Evolutionary conservation across 2,329 filamentous ascomycete species (phyloP).

Genomic region (Westerdykella ornata): DNA sequence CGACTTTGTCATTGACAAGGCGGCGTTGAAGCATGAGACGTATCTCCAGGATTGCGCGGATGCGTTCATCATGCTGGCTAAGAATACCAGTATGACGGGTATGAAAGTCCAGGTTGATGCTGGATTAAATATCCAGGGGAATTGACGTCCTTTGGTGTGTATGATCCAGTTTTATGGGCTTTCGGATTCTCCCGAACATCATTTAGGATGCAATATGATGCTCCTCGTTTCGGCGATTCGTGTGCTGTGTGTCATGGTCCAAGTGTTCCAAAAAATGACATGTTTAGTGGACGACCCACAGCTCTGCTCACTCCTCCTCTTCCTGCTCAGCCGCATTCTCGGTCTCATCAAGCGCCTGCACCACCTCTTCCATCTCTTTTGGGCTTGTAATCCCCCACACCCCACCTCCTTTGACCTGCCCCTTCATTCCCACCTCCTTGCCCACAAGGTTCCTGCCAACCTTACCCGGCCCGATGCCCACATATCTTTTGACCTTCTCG

Average conservation of each 20-base stretch:
- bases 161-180: no score
- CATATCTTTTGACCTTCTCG: conserved; percentile 72
- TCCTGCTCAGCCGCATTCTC: conserved; percentile 26
- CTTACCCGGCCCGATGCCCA: conserved; percentile 89
- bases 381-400: conserved; percentile 89
- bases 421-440: conserved; percentile 88
- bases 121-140: conserved; percentile 28
- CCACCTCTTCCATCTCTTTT: conserved; percentile 45
- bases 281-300: no score
- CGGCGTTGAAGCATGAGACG: conserved; percentile 54
- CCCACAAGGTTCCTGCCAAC: conserved; percentile 89
- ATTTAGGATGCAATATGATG: no score
- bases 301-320: conserved; percentile 22
- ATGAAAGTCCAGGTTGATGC: conserved; percentile 41
- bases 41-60: conserved; percentile 50
- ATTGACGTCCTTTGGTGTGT: neutral
- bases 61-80: conserved; percentile 50
- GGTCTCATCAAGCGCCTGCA: conserved; percentile 44
- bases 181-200: no score
- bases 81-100: conserved; percentile 48
- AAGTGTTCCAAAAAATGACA: no score
- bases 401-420: conserved; percentile 76
- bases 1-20: conserved; percentile 48
- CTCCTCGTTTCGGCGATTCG: no score
- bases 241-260: no score